Evolutionary conservation across 768 basidiomycete species (phyloP), one percentile per base, ranked within the genome.

Genomic region (Rhodotorula babjevae): DNA sequence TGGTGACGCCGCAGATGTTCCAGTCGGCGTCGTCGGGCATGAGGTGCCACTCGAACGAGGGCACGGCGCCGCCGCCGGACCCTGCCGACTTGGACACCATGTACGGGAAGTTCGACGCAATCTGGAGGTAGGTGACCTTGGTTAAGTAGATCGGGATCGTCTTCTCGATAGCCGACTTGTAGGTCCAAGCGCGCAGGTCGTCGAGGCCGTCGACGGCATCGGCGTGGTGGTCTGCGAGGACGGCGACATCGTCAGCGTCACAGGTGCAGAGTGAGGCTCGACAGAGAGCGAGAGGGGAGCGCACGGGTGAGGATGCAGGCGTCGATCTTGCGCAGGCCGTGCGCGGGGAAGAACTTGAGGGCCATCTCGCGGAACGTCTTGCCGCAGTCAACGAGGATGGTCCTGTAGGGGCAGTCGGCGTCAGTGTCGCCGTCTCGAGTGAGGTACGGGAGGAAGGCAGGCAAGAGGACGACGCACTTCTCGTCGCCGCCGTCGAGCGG

Each of bases 191-290:
- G 84, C 92, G 84, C 46, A 93, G 83, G 80, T 95, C 92, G 81
- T 95, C 92, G 66, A 95, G 81, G 18, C 93, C 93, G 77, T 92
- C 92, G 84, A 92, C 90, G 14, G 93, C 92, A 68, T 82, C 81
- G 27, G 63, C 62, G 33, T 64, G 58, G 52, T 59, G 58, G 52
- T 61, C 60, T 68, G 59, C 21, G 52, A 15, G 18, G 2, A 46
- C 5, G 36, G 36, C 36, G 36, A 7, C 44, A 11, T 46, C 44
- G 44, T 18, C 44, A 46, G 19, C 7, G 31, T n/a, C n/a, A n/a
- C n/a, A n/a, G n/a, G n/a, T n/a, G n/a, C n/a, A 25, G 50, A 52
- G 27, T 23, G 47, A 6, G 47, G 2, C 25, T 1, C 4, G 19
- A n/a, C 33, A 55, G 25, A 19, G 64, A n/a, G n/a, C n/a, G n/a